Evolutionary conservation across 768 basidiomycete genomes (phyloP).

Genomic region (Leccinum ochraceum): DNA sequence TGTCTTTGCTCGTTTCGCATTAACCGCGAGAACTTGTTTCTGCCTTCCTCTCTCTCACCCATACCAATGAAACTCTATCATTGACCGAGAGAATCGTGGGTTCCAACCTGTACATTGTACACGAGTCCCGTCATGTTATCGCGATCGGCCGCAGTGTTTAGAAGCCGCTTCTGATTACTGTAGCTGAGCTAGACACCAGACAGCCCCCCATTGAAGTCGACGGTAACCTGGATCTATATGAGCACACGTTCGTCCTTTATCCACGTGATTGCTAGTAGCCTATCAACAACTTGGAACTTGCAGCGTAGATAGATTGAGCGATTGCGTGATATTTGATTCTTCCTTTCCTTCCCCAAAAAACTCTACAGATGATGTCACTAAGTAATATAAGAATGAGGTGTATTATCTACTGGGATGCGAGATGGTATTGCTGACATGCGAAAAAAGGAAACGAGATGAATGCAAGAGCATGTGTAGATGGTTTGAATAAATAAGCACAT

Average conservation of each 20-base stretch:
- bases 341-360: slow-evolving; percentile 7
- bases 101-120: neutral
- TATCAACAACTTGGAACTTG: neutral
- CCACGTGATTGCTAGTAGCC: neutral
- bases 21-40: neutral
- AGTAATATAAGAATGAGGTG: slow-evolving; percentile 18
- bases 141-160: neutral
- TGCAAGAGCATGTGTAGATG: neutral
- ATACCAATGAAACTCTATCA: neutral
- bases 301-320: neutral
- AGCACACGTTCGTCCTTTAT: neutral
- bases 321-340: slow-evolving; percentile 18
- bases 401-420: slow-evolving; percentile 22
- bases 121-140: neutral
- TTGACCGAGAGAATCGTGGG: neutral
- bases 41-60: neutral
- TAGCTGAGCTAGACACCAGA: neutral
- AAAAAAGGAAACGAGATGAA: neutral
- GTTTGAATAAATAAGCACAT: slow-evolving; percentile 3
- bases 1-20: neutral
- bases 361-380: slow-evolving; percentile 28
- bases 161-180: too few relatives aligned
- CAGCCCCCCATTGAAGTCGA: neutral
- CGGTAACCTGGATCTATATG: neutral
- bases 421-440: slow-evolving; percentile 8